Base-by-base conservation (phyloP, 2,329 filamentous ascomycete genomes). In the Ceratocystis lukuohia region DNA sequence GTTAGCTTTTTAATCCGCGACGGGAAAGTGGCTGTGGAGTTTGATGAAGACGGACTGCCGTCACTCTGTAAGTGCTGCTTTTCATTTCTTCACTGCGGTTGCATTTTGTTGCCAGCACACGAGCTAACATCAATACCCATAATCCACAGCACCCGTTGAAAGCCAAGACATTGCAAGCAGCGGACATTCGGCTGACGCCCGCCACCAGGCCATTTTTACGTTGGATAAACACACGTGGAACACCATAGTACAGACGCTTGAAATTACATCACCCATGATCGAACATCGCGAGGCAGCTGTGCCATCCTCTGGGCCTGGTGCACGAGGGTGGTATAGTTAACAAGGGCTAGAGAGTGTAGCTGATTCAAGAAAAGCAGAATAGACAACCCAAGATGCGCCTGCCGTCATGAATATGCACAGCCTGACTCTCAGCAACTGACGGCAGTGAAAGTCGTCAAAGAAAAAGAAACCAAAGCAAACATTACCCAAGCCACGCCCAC, bases 1-100 rank as follows among this genome's bases (percentile, higher is more conserved):
- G 84, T 96, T 71, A 95, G 90, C 73, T 99, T 99, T 73, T 77
- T 99, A 68, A 91, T 97, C 68, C 85, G 89, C 67, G 94, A 99
- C 75, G 91, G 91, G 10, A 84, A 83, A 68, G 83, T 91, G 5
- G 84, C 84, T 44, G 80, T 99, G n/a, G 80, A 83, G 2, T 82
- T 85, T 66, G 92, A 96, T 72, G 81, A 85, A 12, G 77, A 88
- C 68, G 86, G 83, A 1, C 77, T 96, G 53, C 92, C 92, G n/a
- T 85, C 90, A 25, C 75, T 97, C 62, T 80, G 91, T 96, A 80
- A 79, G 88, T 81, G 1, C 8, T 61, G 2, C 22, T 3, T 25
- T 28, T 41, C 1, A 7, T 28, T 10, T 7, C 28, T 50, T 8
- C 3, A n/a, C 2, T 37, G 7, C 12, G 30, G 6, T 3, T 33